Evolutionary conservation across 345 rosid species (phyloP), one percentile per base, ranked within the genome.

Genomic region (Nasturtium officinale): DNA sequence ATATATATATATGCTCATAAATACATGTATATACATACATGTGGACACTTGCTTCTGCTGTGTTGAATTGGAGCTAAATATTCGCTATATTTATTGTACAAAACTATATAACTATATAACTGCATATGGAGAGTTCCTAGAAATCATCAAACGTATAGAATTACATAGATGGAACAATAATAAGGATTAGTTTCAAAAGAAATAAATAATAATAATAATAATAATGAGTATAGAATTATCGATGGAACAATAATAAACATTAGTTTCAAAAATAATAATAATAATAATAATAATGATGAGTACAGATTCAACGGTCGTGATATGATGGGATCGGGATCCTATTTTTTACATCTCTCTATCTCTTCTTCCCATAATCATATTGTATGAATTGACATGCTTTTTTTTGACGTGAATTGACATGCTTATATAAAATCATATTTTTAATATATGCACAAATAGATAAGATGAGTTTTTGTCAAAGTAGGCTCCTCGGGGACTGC

Each of bases 401-500:
- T n/a, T n/a, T n/a, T n/a, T n/a, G n/a, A n/a, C n/a, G n/a, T 45
- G 48, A 45, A 43, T 15, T 43, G 47, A n/a, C 18, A n/a, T 45
- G 48, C 6, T 45, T 45, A 45, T 45, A 45, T 45, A 45, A n/a
- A 45, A 45, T 45, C 48, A n/a, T n/a, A 45, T 45, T n/a, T 45
- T 45, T 3, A 45, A n/a, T 45, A 45, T 45, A 43, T 15, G 8
- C 18, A 13, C 15, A n/a, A 15, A 43, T 65, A 54, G 50, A 32
- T 45, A 54, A 63, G 25, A 23, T 23, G 25, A 23, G 25, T 23
- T 23, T 23, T 62, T 29, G 58, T 20, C 47, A 63, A 75, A 23
- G 51, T 45, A 30, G 51, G 59, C 23, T 68, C 64, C 47, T 76
- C 42, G 70, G 70, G 63, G 25, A 69, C 50, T 54, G 75, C 33